Percentiles rank a stretch among this genome's conserved stretches.
These are phyloP conservation scores for Diaporthe sp. DNA, from an alignment of 2,329 filamentous ascomycete species.

Conservation along the genomic window DNA sequence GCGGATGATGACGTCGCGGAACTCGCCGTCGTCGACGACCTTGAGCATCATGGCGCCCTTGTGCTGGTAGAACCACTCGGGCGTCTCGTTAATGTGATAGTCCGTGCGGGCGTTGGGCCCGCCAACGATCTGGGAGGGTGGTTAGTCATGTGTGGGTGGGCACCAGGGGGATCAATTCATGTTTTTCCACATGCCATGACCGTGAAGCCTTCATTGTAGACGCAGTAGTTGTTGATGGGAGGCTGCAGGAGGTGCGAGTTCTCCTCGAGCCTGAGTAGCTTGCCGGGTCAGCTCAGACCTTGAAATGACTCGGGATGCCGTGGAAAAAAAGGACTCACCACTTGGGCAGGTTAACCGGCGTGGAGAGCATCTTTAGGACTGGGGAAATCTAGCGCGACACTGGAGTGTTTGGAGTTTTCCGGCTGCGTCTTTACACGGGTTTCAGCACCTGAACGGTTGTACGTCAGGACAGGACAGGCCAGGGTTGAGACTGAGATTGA, in stretches of 20 bases:
- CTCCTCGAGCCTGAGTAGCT: constrained; percentile 76
- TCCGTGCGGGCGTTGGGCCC: constrained; percentile 96
- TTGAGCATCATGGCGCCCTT: constrained; percentile 94
- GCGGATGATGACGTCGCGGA: constrained; percentile 88
- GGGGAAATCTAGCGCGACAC: neutral
- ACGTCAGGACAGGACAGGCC: neutral
- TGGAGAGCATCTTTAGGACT: constrained; percentile 30
- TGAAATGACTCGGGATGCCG: constrained; percentile 35
- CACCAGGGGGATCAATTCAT: neutral
- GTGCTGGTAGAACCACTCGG: constrained; percentile 99
- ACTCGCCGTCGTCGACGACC: constrained; percentile 80
- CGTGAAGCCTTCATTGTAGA: constrained; percentile 87
- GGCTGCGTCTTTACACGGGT: neutral
- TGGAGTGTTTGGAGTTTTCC: neutral
- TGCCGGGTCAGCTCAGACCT: neutral
- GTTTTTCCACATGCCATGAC: constrained; percentile 75
- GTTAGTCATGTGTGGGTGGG: constrained; percentile 1
- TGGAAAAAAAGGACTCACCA: constrained; percentile 19
- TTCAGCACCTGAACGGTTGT: constrained; percentile 9
- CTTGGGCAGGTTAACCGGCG: constrained; percentile 38
- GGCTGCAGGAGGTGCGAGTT: constrained; percentile 95
- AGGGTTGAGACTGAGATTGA: neutral
- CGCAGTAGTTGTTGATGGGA: constrained; percentile 97
- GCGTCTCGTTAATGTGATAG: constrained; percentile 97
- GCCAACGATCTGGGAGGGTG: constrained; percentile 79